phyloP scores from a whole-genome alignment of 805 yeast species.

The Saitoella complicata region DNA sequence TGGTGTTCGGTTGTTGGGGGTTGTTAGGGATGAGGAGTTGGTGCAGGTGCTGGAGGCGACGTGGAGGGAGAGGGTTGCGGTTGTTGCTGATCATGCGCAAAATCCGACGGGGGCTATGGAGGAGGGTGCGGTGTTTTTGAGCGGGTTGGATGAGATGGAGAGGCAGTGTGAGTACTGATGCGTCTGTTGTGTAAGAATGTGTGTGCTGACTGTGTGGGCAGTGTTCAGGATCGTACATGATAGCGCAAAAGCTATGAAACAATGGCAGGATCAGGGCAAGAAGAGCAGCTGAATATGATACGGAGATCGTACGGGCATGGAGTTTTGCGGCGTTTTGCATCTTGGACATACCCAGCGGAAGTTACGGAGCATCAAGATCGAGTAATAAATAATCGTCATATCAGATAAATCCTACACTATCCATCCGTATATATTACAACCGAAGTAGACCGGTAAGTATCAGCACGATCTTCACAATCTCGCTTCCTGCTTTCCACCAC shows the following conservation, averaged over 20 bases:
- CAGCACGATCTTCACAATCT: background rate
- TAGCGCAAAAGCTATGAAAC: no score
- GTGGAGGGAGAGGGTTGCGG: slow-evolving; percentile 48
- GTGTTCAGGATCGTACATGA: no score
- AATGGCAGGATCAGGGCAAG: no score
- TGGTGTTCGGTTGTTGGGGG: slow-evolving; percentile 35
- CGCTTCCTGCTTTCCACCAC: background rate
- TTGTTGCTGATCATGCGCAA: slow-evolving; percentile 54
- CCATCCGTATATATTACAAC: background rate
- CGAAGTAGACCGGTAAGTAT: background rate
- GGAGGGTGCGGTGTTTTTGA: slow-evolving; percentile 38
- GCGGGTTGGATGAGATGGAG: slow-evolving; percentile 64
- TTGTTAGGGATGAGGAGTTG: background rate
- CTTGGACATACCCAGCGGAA: no score
- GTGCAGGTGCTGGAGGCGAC: slow-evolving; percentile 24
- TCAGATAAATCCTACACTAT: no score
- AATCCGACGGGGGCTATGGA: slow-evolving; percentile 29
- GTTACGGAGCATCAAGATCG: no score
- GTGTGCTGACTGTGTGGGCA: no score
- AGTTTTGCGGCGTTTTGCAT: no score
- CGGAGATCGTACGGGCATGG: no score
- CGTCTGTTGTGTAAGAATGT: no score
- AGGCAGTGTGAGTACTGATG: slow-evolving; percentile 22
- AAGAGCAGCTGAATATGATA: no score
- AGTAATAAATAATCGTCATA: no score